phyloP scores from a whole-genome alignment of 2,329 filamentous ascomycete genomes.

The Pseudovirgaria hyperparasitica region DNA sequence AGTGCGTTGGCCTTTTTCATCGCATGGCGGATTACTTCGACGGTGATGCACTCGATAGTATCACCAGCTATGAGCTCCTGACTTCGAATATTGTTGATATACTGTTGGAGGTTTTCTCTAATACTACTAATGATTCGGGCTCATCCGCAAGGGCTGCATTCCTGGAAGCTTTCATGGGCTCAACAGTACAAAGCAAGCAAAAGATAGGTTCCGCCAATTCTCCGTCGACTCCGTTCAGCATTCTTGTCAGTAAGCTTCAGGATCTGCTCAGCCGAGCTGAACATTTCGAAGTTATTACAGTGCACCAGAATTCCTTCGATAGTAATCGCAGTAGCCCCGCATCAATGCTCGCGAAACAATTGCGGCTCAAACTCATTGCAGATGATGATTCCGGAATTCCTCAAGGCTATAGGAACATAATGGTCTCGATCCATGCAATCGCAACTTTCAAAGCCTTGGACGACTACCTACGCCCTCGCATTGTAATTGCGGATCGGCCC shows the following conservation, averaged over 20 bases:
- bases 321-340: constrained; percentile 81
- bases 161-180: constrained; percentile 83
- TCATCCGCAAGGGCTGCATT: constrained; percentile 66
- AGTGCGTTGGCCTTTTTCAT: constrained; percentile 57
- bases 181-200: constrained; percentile 45
- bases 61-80: constrained; percentile 88
- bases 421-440: constrained; percentile 97
- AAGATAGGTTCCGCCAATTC: constrained; percentile 55
- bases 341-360: constrained; percentile 93
- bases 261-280: constrained; percentile 92
- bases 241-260: constrained; percentile 86
- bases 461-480: constrained; percentile 85
- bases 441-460: constrained; percentile 95
- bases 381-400: constrained; percentile 89
- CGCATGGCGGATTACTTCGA: constrained; percentile 76
- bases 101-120: constrained; percentile 70
- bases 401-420: constrained; percentile 76
- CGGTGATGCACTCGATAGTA: constrained; percentile 76
- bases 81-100: constrained; percentile 81
- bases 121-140: constrained; percentile 43
- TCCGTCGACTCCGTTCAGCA: constrained; percentile 72
- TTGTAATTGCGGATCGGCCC: constrained; percentile 66
- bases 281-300: constrained; percentile 94
- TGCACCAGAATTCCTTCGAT: constrained; percentile 84
- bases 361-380: constrained; percentile 76